A percentile compares a stretch with the other conserved stretches of the same genome.
Evolutionary conservation across 176 grass and related monocot species (phyloP).

Genomic region (Echinochloa phyllopogon): DNA sequence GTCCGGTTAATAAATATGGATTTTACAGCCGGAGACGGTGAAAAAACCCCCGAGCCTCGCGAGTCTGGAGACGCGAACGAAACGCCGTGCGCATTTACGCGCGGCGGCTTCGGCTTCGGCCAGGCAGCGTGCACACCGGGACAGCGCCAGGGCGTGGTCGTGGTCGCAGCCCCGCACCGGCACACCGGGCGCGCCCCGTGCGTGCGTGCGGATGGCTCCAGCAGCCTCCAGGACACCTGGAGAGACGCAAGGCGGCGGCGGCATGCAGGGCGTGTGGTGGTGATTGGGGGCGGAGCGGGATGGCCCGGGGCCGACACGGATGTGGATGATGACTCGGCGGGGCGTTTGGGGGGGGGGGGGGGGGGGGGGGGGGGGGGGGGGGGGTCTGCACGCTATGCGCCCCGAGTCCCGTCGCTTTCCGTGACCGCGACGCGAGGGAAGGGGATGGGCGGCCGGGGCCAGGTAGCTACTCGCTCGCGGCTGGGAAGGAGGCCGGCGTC

Average conservation of each 20-base stretch:
- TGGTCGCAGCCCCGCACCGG: no score
- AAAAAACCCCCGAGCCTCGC: no score
- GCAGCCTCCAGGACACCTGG: not conserved
- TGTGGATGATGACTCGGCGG: conserved; percentile 5
- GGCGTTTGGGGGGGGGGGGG: no score
- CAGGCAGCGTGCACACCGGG: no score
- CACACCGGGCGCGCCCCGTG: no score
- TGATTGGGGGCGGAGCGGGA: not conserved
- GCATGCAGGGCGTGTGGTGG: not conserved
- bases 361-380: no score
- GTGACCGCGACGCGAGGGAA: not conserved
- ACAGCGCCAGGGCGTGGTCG: no score
- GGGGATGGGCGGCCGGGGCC: not conserved
- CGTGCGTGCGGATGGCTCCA: not conserved
- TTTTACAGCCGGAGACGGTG: not conserved
- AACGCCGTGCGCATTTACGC: no score
- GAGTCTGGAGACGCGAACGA: not conserved
- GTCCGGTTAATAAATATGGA: not conserved
- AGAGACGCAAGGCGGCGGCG: not conserved
- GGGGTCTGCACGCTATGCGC: not conserved
- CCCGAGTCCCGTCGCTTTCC: not conserved
- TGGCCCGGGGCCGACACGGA: not conserved
- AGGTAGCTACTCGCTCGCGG: not conserved
- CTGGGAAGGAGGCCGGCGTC: no score
- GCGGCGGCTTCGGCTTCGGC: no score